These are phyloP conservation scores for Poronia punctata DNA, from an alignment of 495 filamentous ascomycete genomes.

Conservation along the genomic window DNA sequence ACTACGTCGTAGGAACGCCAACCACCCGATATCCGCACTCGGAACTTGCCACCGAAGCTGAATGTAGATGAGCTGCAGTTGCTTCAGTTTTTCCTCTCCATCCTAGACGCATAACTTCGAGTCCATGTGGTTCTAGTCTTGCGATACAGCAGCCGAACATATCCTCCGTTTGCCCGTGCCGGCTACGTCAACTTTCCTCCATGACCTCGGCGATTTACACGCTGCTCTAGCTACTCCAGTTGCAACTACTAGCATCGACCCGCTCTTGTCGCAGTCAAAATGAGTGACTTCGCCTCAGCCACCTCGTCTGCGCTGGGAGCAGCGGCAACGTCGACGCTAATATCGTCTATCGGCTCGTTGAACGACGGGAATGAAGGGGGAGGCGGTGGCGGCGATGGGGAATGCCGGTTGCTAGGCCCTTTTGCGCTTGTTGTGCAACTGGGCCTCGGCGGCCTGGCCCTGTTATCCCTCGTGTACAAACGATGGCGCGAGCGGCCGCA, in stretches of 20 bases:
- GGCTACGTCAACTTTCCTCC: no score
- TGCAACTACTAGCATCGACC: conserved; percentile 23
- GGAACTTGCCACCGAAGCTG: no score
- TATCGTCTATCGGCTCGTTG: not conserved
- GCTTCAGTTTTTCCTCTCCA: no score
- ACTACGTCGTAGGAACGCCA: no score
- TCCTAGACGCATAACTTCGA: no score
- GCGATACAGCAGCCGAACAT: no score
- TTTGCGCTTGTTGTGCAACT: conserved; percentile 87
- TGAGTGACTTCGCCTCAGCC: conserved; percentile 23
- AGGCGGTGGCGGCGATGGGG: conserved; percentile 35
- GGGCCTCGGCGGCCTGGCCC: conserved; percentile 75
- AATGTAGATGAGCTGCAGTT: no score
- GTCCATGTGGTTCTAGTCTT: no score
- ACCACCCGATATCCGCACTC: no score
- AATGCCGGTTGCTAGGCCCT: conserved; percentile 76
- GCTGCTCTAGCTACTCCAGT: conserved; percentile 17
- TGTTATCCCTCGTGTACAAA: conserved; percentile 85
- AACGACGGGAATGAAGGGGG: conserved; percentile 12
- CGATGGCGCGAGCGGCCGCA: conserved; percentile 87
- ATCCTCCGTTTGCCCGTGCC: no score
- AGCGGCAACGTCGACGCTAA: conserved; percentile 4
- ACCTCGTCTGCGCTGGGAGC: conserved; percentile 27
- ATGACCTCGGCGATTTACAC: no score
- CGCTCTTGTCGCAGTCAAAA: conserved; percentile 19